Percentiles rank a stretch among this genome's conserved stretches.
phyloP scores from a whole-genome alignment of 2,329 filamentous ascomycete species.

The Pseudocercospora musae region DNA sequence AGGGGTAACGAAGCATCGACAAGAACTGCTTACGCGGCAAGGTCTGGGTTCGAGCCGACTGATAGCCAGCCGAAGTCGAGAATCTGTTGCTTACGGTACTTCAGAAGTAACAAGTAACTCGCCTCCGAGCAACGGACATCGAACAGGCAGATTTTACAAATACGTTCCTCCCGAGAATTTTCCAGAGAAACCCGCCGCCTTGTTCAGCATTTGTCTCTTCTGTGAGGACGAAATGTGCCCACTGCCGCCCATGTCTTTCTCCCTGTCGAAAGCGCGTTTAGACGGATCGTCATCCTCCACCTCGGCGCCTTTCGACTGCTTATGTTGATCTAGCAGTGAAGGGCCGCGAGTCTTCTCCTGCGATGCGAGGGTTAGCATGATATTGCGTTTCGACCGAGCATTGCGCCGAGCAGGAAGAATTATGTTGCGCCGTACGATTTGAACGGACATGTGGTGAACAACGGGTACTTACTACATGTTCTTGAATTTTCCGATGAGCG shows the following conservation, averaged over 20 bases:
- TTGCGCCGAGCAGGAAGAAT: background rate
- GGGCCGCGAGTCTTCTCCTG: conserved; percentile 42
- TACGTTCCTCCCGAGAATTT: conserved; percentile 73
- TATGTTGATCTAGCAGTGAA: conserved; percentile 48
- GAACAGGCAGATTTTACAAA: conserved; percentile 38
- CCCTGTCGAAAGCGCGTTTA: conserved; percentile 79
- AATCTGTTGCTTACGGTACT: too few relatives aligned
- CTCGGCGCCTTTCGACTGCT: conserved; percentile 49
- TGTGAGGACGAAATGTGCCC: conserved; percentile 66
- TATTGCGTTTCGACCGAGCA: background rate
- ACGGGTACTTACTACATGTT: conserved; percentile 56
- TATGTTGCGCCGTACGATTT: background rate
- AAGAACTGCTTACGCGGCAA: background rate
- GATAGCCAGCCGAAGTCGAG: background rate
- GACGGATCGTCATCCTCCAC: conserved; percentile 77
- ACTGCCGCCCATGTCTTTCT: conserved; percentile 87
- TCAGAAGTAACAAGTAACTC: background rate
- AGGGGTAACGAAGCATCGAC: background rate
- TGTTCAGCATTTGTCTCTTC: conserved; percentile 72
- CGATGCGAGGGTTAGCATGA: conserved; percentile 27
- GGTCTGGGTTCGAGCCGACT: background rate
- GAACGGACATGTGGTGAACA: background rate
- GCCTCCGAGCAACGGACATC: background rate
- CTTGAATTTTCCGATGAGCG: conserved; percentile 46
- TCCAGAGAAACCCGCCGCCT: conserved; percentile 76